Conservation (phyloP, 805 yeast species). For the Ogataea paradorogensis region DNA sequence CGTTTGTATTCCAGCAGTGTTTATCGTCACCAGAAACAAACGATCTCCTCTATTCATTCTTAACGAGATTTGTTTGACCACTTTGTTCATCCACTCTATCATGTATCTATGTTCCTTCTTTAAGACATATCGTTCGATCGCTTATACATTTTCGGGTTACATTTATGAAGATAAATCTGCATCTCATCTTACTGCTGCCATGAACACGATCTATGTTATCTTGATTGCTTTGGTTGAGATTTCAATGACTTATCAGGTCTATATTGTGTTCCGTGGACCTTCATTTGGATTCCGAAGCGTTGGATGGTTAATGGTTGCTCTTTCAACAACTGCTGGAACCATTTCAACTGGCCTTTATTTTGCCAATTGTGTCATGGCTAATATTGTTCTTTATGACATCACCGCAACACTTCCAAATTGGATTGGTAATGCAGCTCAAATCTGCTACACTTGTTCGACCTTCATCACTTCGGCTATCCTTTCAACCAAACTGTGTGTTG, state of each 20-base stretch:
- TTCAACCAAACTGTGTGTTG: slow-evolving; percentile 60
- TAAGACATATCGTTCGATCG: slow-evolving; percentile 49
- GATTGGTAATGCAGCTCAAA: slow-evolving; percentile 51
- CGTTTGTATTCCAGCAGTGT: slow-evolving; percentile 41
- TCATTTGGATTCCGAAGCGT: slow-evolving; percentile 37
- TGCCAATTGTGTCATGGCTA: slow-evolving; percentile 45
- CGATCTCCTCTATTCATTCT: slow-evolving; percentile 70
- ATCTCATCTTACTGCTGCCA: slow-evolving; percentile 53
- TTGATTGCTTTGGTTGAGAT: slow-evolving; percentile 59
- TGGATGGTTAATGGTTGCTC: slow-evolving; percentile 37
- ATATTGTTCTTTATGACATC: slow-evolving; percentile 30
- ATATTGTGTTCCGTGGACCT: slow-evolving; percentile 64
- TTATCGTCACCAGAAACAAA: slow-evolving; percentile 49
- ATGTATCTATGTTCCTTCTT: slow-evolving; percentile 53
- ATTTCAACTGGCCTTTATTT: slow-evolving; percentile 61
- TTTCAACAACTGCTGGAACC: slow-evolving; percentile 45
- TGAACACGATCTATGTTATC: slow-evolving; percentile 58
- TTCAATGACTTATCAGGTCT: slow-evolving; percentile 70
- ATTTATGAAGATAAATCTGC: slow-evolving; percentile 37
- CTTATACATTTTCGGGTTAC: slow-evolving; percentile 47
- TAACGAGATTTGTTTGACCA: slow-evolving; percentile 58
- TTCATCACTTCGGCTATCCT: slow-evolving; percentile 60
- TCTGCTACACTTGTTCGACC: slow-evolving; percentile 68
- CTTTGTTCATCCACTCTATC: slow-evolving; percentile 58
- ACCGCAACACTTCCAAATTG: slow-evolving; percentile 30